Evolutionary conservation across 2,329 filamentous ascomycete genomes (phyloP).

Genomic region (Trichoderma afroharzianum): DNA sequence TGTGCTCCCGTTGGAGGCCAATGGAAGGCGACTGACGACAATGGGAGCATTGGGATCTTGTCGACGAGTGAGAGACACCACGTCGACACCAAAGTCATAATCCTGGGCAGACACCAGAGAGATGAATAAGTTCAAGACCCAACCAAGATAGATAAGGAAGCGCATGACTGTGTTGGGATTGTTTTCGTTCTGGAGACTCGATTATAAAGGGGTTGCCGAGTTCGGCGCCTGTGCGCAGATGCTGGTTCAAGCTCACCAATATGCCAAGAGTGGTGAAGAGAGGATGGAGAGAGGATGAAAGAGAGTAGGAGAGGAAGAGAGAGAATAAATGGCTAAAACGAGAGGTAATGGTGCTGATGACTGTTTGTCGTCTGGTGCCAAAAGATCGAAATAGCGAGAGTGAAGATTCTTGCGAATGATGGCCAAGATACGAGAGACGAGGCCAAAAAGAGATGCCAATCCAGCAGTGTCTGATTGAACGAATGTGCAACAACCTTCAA

Average conservation of each 20-base stretch:
- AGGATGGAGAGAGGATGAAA: too few relatives aligned
- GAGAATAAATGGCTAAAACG: neutral
- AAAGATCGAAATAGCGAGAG: neutral
- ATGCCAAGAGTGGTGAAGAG: neutral
- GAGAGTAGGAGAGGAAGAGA: too few relatives aligned
- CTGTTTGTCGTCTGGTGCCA: neutral
- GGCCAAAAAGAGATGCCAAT: neutral
- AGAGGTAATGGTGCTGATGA: neutral
- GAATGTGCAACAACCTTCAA: neutral
- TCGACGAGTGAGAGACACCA: constrained; percentile 39
- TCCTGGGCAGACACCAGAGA: constrained; percentile 20
- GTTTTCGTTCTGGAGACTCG: neutral
- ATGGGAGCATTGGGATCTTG: constrained; percentile 35
- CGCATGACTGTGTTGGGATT: neutral
- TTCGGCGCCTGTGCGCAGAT: neutral
- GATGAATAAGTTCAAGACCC: neutral
- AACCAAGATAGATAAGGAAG: neutral
- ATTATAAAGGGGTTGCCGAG: neutral
- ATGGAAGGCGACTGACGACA: constrained; percentile 43
- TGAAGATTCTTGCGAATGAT: neutral
- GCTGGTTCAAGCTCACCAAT: neutral
- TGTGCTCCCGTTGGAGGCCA: constrained; percentile 36
- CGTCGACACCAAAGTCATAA: constrained; percentile 52
- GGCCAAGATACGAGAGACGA: neutral
- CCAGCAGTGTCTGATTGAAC: neutral